Evolutionary conservation across 2,329 filamentous ascomycete species (phyloP), one percentile per base, ranked within the genome.

Genomic region (Xylaria sp.): DNA sequence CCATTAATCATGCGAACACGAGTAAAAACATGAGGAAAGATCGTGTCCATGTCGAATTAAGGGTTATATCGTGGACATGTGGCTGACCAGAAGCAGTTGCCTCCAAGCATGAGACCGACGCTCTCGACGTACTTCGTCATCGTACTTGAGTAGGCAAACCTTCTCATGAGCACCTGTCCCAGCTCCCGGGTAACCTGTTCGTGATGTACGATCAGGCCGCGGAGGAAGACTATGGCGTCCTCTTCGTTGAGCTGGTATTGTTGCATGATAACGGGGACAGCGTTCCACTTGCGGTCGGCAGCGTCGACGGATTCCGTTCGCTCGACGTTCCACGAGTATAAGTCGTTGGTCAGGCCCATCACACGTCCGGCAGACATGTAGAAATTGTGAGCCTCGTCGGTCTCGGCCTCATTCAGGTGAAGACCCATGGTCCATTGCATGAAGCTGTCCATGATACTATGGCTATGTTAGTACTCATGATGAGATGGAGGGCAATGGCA

Each of bases 261-360:
- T 44, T 69, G 60, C 72, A 73, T 73, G 52, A 73, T 72, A 23
- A 73, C 70, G 2, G 72, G 72, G 4, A 73, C 72, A 39, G 72
- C 72, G 34, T 73, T 73, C 72, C 72, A 73, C 44, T 73, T 72
- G 37, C 72, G 70, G 41, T 73, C 71, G 3, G 28, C 70, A 7
- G 54, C n/a, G 10, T 70, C 70, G n/a, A 69, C 48, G 8, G 50
- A 50, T 41, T 73, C 72, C 10, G 67, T 73, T 8, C 72, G 55
- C 61, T 73, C 72, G 46, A 73, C 72, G 50, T 72, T 73, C 72
- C 72, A 73, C 20, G 72, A 73, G 63, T 73, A 73, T 25, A 73
- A 70, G 48, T 73, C 72, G 56, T 73, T 73, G 56, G 72, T 73
- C 51, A 73, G 23, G 10, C 70, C 72, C 72, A 73, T 73, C 0